Evolutionary conservation across 2,329 filamentous ascomycete species (phyloP), one percentile per base, ranked within the genome.

Genomic region (Cladosporium velox): DNA sequence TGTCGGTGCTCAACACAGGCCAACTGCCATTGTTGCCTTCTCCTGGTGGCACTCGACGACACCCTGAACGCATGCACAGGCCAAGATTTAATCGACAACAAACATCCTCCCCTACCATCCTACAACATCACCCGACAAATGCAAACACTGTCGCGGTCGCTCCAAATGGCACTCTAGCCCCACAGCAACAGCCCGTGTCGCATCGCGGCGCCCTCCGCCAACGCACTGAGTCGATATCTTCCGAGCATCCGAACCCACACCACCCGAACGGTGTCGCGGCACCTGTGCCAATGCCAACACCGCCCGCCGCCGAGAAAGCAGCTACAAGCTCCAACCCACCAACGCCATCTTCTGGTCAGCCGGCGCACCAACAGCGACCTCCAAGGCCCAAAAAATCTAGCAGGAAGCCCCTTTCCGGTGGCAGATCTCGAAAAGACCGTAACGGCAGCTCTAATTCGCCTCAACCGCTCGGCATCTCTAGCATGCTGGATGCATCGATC

Each of bases 21-120:
- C 91, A 95, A 73, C 82, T 94, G 7, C 91, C 93, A 7, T 83
- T 88, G 24, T 82, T 97, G 55, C 92, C 93, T 0, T 97, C 93
- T 0, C 93, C 93, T 1, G 91, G 92, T n/a, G 85, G 84, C 66
- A 83, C 84, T 83, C 87, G 65, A 18, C 72, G 74, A 32, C 67
- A 72, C 32, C 71, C 75, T 30, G 24, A 47, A 11, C 70, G 72
- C 7, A 68, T 74, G 51, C 72, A 75, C 59, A 81, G 88, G 61
- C 89, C 90, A 10, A 85, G 88, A 69, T 82, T 89, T 65, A 83
- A 82, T 51, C 85, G 91, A 65, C 89, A 91, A 73, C 88, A 92
- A 73, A 96, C 93, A 0, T 89, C 91, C 28, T 96, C 92, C 2
- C 93, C 93, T 0, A 93, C 90, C 0, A 83, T 90, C 35, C 76